Conservation (phyloP, 192 early-diverging fungal genomes). For the Coemansia sp. region DNA sequence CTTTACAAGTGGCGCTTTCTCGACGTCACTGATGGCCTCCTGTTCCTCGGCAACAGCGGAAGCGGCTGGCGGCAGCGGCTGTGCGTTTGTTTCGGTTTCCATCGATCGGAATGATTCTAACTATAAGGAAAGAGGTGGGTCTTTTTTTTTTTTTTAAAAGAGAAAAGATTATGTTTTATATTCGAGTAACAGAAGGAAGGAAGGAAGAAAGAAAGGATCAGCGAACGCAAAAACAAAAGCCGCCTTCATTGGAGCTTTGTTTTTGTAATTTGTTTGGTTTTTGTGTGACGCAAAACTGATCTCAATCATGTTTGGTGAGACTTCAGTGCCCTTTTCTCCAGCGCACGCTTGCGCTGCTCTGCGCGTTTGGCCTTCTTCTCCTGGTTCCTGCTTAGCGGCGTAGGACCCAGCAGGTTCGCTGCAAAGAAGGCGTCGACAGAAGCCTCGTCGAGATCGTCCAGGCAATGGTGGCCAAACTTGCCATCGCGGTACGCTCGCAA, state of each 20-base stretch:
- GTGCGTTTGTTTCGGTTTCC: not conserved
- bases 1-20: slow-evolving; percentile 43
- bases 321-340: slow-evolving; percentile 10
- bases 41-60: slow-evolving; percentile 25
- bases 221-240: too few relatives aligned
- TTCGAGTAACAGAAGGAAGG: too few relatives aligned
- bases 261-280: too few relatives aligned
- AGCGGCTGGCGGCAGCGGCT: not conserved
- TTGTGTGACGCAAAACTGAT: not conserved
- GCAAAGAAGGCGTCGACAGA: slow-evolving; percentile 57
- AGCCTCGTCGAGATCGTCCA: slow-evolving; percentile 72
- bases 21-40: slow-evolving; percentile 43
- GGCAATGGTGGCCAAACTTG: slow-evolving; percentile 71
- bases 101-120: not conserved
- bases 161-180: not conserved
- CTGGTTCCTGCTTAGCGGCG: slow-evolving; percentile 46
- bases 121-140: too few relatives aligned
- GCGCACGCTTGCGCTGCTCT: slow-evolving; percentile 37
- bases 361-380: slow-evolving; percentile 41
- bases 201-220: too few relatives aligned
- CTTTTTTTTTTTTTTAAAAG: too few relatives aligned
- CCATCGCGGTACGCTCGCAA: slow-evolving; percentile 81
- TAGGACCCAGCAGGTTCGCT: slow-evolving; percentile 12
- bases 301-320: not conserved
- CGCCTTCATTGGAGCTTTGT: too few relatives aligned